Evolutionary conservation across 2,329 filamentous ascomycete species (phyloP), one percentile per base, ranked within the genome.

Genomic region (Cladobotryum protrusum): DNA sequence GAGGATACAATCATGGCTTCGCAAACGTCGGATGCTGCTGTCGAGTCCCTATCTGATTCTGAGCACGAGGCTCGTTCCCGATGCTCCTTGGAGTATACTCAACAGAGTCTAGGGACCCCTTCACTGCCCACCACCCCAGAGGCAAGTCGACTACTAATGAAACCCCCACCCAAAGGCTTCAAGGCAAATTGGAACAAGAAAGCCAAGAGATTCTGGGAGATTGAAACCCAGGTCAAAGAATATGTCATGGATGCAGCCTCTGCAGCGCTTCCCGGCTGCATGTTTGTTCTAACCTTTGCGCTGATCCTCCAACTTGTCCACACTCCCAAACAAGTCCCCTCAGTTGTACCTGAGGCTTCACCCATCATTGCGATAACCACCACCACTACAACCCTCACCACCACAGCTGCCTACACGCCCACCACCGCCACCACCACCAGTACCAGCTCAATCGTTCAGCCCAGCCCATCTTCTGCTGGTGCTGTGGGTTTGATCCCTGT

Each of bases 61-160:
- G 72, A 77, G 20, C 70, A 72, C 15, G 68, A 69, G 19, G 65
- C 61, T 7, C 65, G 66, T 20, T 70, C 68, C 52, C 57, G 62
- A 50, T 61, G 62, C 11, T 76, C 75, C 18, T 69, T 77, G 20
- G 67, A 71, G 48, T 78, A 79, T 54, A 72, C 74, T 18, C 73
- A 77, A 43, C 66, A 77, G 57, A 72, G 68, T 47, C 69, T 78
- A 39, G 65, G 65, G 43, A 72, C 65, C 34, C 74, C 74, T 4
- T 72, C 70, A 20, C 63, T 70, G 20, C 56, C 59, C n/a, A 66
- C 58, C n/a, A 66, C 67, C 4, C 66, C 67, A 11, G 67, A 69
- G 41, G 62, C 61, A 18, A 67, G 60, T 50, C 57, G 59, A 43
- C 56, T 64, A 29, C 50, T 64, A 40, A 59, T 61, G 49, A 24